Evolutionary conservation across 306 rosid genomes (phyloP), one percentile per base, ranked within the genome.

Genomic region (Vigna trinervia): DNA sequence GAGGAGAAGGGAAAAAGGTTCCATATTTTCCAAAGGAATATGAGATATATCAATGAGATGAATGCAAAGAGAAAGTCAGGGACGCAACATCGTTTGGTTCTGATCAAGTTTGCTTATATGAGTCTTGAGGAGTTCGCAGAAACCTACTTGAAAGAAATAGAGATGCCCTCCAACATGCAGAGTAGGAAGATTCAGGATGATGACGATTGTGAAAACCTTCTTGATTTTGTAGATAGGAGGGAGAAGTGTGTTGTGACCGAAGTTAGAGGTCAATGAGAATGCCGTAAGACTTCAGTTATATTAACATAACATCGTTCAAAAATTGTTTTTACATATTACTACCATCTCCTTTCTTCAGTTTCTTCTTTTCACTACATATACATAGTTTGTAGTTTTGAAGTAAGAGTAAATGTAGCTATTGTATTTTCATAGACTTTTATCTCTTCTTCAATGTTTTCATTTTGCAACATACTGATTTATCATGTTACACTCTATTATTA

Each of bases 171-270:
- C 22, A 61, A 61, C 12, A 14, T 61, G 12, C 12, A 32, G 12
- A 32, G 5, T 61, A 14, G 36, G 7, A 59, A 72, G 50, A 0
- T 65, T 8, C 12, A 11, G 56, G 38, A 53, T 43, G 73, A 58
- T 17, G 74, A 34, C 1, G 68, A 64, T 4, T 80, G 83, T 59
- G 80, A 84, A 22, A 84, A 86, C 34, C 87, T 87, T 30, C 89
- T 96, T 45, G 70, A 82, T 5, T 65, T 85, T 71, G 30, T 85
- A 48, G 88, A 90, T 84, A 90, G 97, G 97, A 88, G 90, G 82
- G 17, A 79, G 39, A 61, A 64, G 19, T 89, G 91, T 17, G 84
- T 62, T 53, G 95, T 90, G 3, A 87, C 97, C 47, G 67, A 53
- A 59, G 83, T 90, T 51, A 87, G 88, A 68, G 82, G 87, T 85